These are phyloP conservation scores for Psilocybe tampanensis DNA, from an alignment of 768 basidiomycete species.

Conservation along the genomic window DNA sequence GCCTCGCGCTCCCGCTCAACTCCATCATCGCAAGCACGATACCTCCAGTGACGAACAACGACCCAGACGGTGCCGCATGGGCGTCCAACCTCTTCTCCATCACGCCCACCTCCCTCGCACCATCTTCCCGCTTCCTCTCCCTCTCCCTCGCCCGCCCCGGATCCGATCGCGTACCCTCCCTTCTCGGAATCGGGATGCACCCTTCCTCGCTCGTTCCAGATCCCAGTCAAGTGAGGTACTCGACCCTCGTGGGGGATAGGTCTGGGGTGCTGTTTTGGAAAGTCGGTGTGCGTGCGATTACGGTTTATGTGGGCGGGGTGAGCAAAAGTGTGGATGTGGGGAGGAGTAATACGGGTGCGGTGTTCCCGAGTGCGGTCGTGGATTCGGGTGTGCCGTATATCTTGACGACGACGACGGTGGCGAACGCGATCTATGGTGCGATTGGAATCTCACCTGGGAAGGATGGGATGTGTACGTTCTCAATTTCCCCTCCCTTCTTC, in stretches of 20 bases:
- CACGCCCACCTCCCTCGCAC: conserved; percentile 52
- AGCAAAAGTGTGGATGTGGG: conserved; percentile 42
- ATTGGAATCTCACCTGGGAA: conserved; percentile 58
- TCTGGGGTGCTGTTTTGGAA: conserved; percentile 65
- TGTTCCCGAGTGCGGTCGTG: conserved; percentile 64
- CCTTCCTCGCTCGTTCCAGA: conserved; percentile 54
- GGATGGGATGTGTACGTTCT: conserved; percentile 65
- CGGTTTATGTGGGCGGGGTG: conserved; percentile 57
- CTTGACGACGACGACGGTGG: conserved; percentile 57
- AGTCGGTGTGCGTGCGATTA: conserved; percentile 54
- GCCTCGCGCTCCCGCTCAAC: conserved; percentile 73
- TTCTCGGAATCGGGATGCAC: conserved; percentile 72
- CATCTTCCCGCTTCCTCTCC: conserved; percentile 65
- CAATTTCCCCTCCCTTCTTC: conserved; percentile 2
- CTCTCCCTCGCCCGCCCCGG: conserved; percentile 72
- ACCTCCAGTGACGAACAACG: conserved; percentile 47
- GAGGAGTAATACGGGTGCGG: conserved; percentile 37
- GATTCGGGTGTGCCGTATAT: conserved; percentile 76
- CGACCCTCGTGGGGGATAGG: conserved; percentile 40
- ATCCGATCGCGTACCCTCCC: conserved; percentile 52
- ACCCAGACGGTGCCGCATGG: conserved; percentile 66
- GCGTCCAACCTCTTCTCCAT: conserved; percentile 75
- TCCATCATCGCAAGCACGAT: conserved; percentile 62
- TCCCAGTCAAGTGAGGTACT: conserved; percentile 54
- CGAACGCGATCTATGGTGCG: conserved; percentile 80